Evolutionary conservation across 352 stramenopile species (phyloP).

Genomic region (Achlya hypogyna): DNA sequence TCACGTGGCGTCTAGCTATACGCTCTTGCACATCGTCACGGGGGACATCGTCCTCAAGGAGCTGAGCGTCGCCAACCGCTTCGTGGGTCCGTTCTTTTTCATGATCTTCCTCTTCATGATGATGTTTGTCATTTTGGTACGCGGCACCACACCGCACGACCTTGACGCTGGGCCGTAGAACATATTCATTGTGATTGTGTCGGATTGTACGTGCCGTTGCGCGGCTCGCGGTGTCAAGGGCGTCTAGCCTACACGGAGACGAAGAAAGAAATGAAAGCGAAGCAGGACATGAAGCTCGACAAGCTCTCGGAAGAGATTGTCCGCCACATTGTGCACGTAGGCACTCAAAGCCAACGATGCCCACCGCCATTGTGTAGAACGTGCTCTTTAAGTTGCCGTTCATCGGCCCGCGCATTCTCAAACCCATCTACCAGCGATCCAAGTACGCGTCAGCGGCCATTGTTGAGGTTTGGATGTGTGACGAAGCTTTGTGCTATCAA

Average conservation of each 20-base stretch:
- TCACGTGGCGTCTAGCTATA: conserved; percentile 9
- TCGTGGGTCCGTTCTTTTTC: conserved; percentile 15
- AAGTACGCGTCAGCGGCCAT: neutral
- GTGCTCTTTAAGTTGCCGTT: conserved; percentile 4
- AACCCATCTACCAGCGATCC: conserved; percentile 8
- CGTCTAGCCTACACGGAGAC: conserved; percentile 20
- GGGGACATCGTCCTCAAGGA: conserved; percentile 14
- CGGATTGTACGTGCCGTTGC: neutral
- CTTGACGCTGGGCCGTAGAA: conserved; percentile 10
- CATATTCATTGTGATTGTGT: conserved; percentile 21
- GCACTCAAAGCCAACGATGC: neutral
- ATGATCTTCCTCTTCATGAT: conserved; percentile 16
- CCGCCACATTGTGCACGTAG: conserved; percentile 6
- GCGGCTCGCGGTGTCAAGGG: no score
- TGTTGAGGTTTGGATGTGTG: neutral
- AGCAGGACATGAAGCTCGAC: neutral
- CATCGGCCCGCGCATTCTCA: neutral
- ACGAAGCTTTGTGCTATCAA: no score
- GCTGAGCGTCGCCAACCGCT: conserved; percentile 5
- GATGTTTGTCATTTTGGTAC: conserved; percentile 20
- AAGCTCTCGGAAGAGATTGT: conserved; percentile 11
- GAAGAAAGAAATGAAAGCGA: conserved; percentile 13
- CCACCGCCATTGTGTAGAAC: neutral
- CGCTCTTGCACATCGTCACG: conserved; percentile 17
- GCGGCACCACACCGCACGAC: neutral